Percentiles rank a stretch among this genome's conserved stretches.
Evolutionary conservation across 768 basidiomycete species (phyloP).

Genomic region (Lactarius psammicola): DNA sequence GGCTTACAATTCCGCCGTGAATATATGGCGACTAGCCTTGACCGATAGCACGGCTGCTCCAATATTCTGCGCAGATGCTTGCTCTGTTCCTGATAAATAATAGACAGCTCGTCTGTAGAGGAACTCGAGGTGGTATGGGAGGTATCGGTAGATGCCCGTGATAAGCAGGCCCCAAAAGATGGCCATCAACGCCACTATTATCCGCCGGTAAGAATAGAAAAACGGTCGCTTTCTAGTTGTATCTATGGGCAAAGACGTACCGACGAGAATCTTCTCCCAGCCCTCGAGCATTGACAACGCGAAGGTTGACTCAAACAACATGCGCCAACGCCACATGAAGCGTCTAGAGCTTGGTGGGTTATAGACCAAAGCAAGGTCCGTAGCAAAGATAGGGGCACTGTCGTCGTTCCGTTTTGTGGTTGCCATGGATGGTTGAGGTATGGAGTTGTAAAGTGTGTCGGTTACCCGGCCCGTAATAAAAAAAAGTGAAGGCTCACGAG

Average conservation of each 20-base stretch:
- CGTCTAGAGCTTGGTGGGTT: constrained; percentile 32
- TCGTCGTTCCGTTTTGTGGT: constrained; percentile 10
- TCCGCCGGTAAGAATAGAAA: background rate
- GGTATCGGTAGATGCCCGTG: constrained; percentile 52
- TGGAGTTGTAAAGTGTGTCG: background rate
- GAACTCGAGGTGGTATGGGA: constrained; percentile 55
- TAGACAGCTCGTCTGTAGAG: constrained; percentile 55
- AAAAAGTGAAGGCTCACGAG: no score
- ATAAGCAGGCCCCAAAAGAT: constrained; percentile 45
- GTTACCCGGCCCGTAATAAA: constrained; percentile 12
- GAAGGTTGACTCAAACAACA: constrained; percentile 59
- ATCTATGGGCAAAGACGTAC: constrained; percentile 40
- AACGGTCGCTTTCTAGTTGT: constrained; percentile 12
- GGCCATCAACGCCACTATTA: constrained; percentile 34
- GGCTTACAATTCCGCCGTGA: constrained; percentile 15
- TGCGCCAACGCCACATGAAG: constrained; percentile 50
- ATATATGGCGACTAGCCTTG: background rate
- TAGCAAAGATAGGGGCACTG: constrained; percentile 25
- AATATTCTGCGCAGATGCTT: constrained; percentile 2
- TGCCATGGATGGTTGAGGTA: background rate
- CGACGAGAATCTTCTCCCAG: constrained; percentile 63
- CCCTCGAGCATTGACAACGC: constrained; percentile 60
- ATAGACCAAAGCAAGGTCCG: constrained; percentile 32
- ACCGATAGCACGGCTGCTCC: constrained; percentile 8
- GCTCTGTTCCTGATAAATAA: constrained; percentile 59